Conservation (phyloP, 164 flowering plant species). For the Hamamelis virginiana region DNA sequence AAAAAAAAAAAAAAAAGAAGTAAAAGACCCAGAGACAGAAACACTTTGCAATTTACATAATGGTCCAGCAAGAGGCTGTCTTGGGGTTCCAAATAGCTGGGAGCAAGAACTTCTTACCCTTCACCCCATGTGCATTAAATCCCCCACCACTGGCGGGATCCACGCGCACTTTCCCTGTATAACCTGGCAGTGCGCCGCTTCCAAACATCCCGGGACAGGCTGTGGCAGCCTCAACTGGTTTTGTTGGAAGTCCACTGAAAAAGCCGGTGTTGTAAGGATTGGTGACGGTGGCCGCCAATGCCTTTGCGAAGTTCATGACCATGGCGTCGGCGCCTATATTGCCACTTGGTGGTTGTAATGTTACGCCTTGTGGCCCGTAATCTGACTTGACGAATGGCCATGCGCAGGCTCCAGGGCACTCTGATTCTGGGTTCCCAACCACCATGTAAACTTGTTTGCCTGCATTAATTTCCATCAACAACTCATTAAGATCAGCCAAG, state of each 20-base stretch:
- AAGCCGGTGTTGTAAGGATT: constrained; percentile 40
- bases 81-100: constrained; percentile 51
- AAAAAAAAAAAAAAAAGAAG: too few species aligned
- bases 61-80: constrained; percentile 40
- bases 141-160: constrained; percentile 36
- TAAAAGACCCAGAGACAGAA: too few species aligned
- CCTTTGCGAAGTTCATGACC: constrained; percentile 34
- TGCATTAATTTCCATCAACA: background rate
- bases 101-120: constrained; percentile 40
- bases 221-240: constrained; percentile 22
- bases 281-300: constrained; percentile 36
- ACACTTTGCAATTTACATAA: constrained; percentile 24
- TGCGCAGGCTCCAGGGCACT: constrained; percentile 47
- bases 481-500: too few species aligned
- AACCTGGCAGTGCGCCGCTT: constrained; percentile 34
- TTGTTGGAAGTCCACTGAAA: background rate
- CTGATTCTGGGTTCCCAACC: constrained; percentile 40
- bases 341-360: constrained; percentile 38
- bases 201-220: constrained; percentile 38
- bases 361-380: constrained; percentile 18
- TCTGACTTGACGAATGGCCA: constrained; percentile 40
- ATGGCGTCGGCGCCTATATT: constrained; percentile 36
- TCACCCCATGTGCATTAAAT: constrained; percentile 39
- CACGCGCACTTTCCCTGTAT: constrained; percentile 35
- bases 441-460: constrained; percentile 24